Conservation (phyloP, 371 early-diverging fungal species). For the Umbelopsis sp. region DNA sequence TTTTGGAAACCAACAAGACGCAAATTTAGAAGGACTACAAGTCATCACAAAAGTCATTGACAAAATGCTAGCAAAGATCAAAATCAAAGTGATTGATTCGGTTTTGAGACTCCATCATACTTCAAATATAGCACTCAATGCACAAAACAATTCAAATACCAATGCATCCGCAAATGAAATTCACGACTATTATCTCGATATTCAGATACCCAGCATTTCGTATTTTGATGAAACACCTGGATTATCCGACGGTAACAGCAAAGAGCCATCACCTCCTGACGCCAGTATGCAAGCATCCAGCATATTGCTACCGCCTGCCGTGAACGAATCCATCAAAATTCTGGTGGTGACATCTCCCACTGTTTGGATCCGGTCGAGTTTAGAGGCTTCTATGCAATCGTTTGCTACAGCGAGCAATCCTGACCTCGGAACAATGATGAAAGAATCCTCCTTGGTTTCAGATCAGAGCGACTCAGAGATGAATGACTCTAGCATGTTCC, state of each 20-base stretch:
- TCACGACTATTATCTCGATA: conserved; percentile 57
- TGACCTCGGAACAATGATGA: neutral
- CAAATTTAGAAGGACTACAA: conserved; percentile 65
- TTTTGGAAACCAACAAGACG: conserved; percentile 25
- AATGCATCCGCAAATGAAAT: neutral
- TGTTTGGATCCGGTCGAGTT: conserved; percentile 38
- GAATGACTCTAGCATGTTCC: conserved; percentile 20
- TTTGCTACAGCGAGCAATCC: neutral
- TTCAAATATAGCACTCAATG: conserved; percentile 38
- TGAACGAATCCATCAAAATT: conserved; percentile 47
- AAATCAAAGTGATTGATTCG: conserved; percentile 58
- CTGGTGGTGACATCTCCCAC: conserved; percentile 43
- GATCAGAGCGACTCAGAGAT: neutral
- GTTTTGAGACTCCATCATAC: conserved; percentile 56
- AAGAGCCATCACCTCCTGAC: conserved; percentile 9
- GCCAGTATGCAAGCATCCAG: conserved; percentile 42
- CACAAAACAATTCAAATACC: conserved; percentile 23
- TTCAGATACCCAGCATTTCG: conserved; percentile 56
- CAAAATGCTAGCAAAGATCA: conserved; percentile 67
- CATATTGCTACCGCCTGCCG: conserved; percentile 34
- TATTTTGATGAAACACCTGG: conserved; percentile 69
- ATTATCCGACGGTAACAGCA: conserved; percentile 34
- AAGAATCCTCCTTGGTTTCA: neutral
- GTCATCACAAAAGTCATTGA: conserved; percentile 72
- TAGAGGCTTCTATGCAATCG: neutral